Evolutionary conservation across 495 filamentous ascomycete species (phyloP).

Genomic region (Tetracladium setigerum): DNA sequence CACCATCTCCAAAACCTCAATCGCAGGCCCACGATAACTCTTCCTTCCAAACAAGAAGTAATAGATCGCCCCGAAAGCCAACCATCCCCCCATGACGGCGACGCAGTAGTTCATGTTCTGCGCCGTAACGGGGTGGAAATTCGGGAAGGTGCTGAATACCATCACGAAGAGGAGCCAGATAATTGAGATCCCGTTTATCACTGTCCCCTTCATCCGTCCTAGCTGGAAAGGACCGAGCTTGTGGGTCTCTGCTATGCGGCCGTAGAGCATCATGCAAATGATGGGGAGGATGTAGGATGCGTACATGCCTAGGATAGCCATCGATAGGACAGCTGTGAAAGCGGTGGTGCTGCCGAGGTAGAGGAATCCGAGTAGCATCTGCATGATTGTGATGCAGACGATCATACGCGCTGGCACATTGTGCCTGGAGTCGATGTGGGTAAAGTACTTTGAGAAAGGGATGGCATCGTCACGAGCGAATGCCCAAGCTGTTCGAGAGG

Average conservation of each 20-base stretch:
- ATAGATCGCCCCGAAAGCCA: constrained; percentile 31
- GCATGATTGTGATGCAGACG: constrained; percentile 9
- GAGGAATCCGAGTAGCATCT: constrained; percentile 18
- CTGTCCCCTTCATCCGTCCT: constrained; percentile 24
- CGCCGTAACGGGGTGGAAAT: constrained; percentile 25
- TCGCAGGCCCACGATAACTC: constrained; percentile 26
- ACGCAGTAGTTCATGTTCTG: constrained; percentile 46
- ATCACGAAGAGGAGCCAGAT: constrained; percentile 10
- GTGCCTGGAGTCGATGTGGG: constrained; percentile 18
- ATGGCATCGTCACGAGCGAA: constrained; percentile 44
- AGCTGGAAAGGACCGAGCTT: constrained; percentile 31
- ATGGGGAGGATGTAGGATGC: constrained; percentile 35
- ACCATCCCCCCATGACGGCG: constrained; percentile 32
- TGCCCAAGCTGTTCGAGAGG: constrained; percentile 46
- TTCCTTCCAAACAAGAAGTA: constrained; percentile 34
- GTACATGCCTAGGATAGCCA: constrained; percentile 34
- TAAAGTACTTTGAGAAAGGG: constrained; percentile 32
- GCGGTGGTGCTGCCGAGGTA: constrained; percentile 27
- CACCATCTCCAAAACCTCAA: constrained; percentile 16
- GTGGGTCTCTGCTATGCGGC: constrained; percentile 9
- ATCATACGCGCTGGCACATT: constrained; percentile 15
- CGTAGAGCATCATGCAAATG: constrained; percentile 27
- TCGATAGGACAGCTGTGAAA: constrained; percentile 40
- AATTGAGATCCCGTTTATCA: constrained; percentile 27
- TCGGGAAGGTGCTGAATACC: constrained; percentile 26